Evolutionary conservation across 164 flowering plant species (phyloP).

Genomic region (Brasenia schreberi): DNA sequence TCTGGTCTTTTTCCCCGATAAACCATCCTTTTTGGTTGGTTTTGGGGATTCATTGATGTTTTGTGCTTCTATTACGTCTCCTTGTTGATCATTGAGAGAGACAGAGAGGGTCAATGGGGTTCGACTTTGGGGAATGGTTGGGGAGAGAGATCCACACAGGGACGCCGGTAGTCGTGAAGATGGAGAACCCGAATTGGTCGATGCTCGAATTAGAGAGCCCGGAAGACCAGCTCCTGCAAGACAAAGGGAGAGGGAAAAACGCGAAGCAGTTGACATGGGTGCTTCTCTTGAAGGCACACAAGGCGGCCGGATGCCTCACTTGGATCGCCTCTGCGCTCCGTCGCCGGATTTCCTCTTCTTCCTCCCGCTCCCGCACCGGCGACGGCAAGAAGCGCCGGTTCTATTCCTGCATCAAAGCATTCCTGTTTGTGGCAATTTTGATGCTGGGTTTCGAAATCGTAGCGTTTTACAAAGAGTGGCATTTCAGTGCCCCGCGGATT

Average conservation of each 20-base stretch:
- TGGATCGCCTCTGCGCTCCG: conserved; percentile 60
- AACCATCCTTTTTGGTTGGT: too few relatives aligned
- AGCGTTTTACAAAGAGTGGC: conserved; percentile 79
- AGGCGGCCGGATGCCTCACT: conserved; percentile 83
- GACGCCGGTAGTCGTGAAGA: conserved; percentile 8
- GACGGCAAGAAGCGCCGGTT: conserved; percentile 24
- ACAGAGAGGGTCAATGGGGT: not conserved
- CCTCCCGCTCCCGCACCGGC: conserved; percentile 45
- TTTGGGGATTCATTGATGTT: too few relatives aligned
- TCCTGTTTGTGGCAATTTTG: conserved; percentile 51
- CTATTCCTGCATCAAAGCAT: conserved; percentile 46
- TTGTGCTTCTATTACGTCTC: too few relatives aligned
- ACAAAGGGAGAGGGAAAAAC: conserved; percentile 53
- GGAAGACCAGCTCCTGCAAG: conserved; percentile 14
- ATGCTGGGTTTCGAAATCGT: conserved; percentile 65
- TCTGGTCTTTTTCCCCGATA: too few relatives aligned
- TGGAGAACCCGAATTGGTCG: conserved; percentile 14
- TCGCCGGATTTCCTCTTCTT: conserved; percentile 53
- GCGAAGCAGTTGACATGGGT: conserved; percentile 98
- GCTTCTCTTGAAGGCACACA: conserved; percentile 77
- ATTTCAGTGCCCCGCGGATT: conserved; percentile 35
- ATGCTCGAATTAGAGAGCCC: conserved; percentile 26
- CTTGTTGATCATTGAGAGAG: too few relatives aligned
- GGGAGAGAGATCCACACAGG: conserved; percentile 43
- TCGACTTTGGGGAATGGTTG: conserved; percentile 96